These are phyloP conservation scores for Tulasnella sp. DNA, from an alignment of 768 basidiomycete species.

Conservation along the genomic window DNA sequence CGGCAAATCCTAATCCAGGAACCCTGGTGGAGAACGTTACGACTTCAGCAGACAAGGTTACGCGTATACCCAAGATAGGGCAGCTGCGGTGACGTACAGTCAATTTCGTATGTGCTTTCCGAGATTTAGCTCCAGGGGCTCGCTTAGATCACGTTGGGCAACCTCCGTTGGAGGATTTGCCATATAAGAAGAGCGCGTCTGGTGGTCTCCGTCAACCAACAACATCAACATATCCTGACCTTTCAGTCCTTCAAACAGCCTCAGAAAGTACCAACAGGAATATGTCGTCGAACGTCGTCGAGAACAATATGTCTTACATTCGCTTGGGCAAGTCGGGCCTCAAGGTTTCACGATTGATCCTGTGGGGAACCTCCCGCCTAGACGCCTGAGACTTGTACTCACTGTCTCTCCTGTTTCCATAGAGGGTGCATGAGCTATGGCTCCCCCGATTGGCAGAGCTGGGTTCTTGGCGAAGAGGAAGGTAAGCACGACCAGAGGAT, in stretches of 20 bases:
- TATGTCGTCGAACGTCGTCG: background rate
- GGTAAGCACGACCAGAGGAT: slow-evolving; percentile 36
- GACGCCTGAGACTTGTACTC: background rate
- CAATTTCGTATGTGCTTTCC: too few relatives aligned
- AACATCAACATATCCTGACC: background rate
- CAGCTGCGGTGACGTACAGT: too few relatives aligned
- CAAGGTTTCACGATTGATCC: slow-evolving; percentile 27
- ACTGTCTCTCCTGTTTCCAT: slow-evolving; percentile 33
- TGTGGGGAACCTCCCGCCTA: background rate
- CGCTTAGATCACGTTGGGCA: too few relatives aligned
- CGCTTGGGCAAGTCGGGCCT: slow-evolving; percentile 31
- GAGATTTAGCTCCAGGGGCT: too few relatives aligned
- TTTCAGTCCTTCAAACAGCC: background rate
- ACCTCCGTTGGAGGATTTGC: background rate
- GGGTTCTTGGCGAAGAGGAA: slow-evolving; percentile 53
- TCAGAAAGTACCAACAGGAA: background rate
- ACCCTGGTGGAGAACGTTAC: too few relatives aligned
- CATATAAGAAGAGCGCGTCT: background rate
- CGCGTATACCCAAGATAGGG: too few relatives aligned
- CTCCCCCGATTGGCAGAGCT: slow-evolving; percentile 50
- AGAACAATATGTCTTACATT: slow-evolving; percentile 25
- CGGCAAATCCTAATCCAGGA: too few relatives aligned
- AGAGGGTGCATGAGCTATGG: slow-evolving; percentile 64
- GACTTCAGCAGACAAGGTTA: too few relatives aligned
- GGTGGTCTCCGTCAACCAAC: background rate